These are phyloP conservation scores for Talaromyces liani DNA, from an alignment of 495 filamentous ascomycete species.

Conservation along the genomic window DNA sequence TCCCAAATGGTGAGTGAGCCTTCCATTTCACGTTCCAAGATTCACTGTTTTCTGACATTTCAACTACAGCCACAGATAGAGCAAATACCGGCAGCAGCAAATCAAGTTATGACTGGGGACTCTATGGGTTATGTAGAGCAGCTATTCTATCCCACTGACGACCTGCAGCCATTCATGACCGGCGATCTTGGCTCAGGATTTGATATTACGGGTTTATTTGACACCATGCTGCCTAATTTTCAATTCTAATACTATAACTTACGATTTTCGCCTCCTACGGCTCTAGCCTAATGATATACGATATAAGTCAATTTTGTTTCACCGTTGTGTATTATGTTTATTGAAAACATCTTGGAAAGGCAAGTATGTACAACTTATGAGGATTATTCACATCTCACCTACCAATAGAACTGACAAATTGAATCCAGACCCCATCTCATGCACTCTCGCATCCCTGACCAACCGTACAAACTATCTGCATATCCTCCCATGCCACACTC, in stretches of 20 bases:
- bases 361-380: background rate
- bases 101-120: background rate
- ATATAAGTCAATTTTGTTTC: too few species aligned
- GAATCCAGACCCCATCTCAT: too few species aligned
- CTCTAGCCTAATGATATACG: background rate
- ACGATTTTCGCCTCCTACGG: background rate
- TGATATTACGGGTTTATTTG: slow-evolving; percentile 6
- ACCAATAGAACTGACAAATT: background rate
- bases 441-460: background rate
- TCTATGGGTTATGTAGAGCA: slow-evolving; percentile 1
- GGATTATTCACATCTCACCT: background rate
- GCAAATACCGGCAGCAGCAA: background rate
- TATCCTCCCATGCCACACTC: slow-evolving; percentile 29
- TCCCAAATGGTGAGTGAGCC: background rate
- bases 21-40: background rate
- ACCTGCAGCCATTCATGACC: slow-evolving; percentile 5
- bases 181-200: slow-evolving; percentile 4
- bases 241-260: background rate
- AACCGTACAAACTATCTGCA: slow-evolving; percentile 27
- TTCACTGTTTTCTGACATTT: background rate
- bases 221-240: slow-evolving; percentile 4
- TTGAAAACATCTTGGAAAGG: too few species aligned
- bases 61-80: background rate
- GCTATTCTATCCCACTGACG: slow-evolving; percentile 7
- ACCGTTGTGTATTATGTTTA: too few species aligned